These are phyloP conservation scores for Pythium volutum DNA, from an alignment of 352 stramenopile genomes.

Conservation along the genomic window DNA sequence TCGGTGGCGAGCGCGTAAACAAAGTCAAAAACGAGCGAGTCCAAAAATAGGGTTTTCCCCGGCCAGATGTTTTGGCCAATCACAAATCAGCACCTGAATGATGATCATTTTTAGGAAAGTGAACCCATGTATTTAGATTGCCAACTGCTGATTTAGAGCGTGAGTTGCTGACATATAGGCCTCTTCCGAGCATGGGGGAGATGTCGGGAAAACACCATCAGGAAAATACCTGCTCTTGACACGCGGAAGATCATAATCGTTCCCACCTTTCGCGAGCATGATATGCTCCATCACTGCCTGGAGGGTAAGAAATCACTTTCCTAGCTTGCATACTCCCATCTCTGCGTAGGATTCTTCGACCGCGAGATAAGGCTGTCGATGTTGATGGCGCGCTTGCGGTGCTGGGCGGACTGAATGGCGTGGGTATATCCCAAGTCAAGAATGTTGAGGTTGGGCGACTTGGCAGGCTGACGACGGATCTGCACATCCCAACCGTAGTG, in stretches of 20 bases:
- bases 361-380: constrained; percentile 15
- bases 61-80: no score
- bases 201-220: constrained; percentile 9
- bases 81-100: no score
- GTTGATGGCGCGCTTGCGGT: constrained; percentile 3
- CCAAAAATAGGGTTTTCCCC: no score
- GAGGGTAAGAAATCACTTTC: constrained; percentile 28
- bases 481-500: constrained; percentile 3
- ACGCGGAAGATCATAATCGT: constrained; percentile 23
- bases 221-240: constrained; percentile 10
- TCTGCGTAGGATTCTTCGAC: constrained; percentile 18
- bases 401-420: constrained; percentile 23
- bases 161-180: constrained; percentile 6
- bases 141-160: neutral
- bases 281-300: constrained; percentile 26
- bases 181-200: constrained; percentile 7
- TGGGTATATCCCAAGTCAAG: constrained; percentile 26
- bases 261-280: constrained; percentile 17
- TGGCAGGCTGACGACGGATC: constrained; percentile 17
- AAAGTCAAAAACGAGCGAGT: no score
- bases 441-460: constrained; percentile 26
- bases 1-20: no score
- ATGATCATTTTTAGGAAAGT: no score
- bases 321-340: constrained; percentile 15
- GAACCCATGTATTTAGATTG: no score